phyloP scores from a whole-genome alignment of 1,139 yeast species.

The Debaryomyces sp. region DNA sequence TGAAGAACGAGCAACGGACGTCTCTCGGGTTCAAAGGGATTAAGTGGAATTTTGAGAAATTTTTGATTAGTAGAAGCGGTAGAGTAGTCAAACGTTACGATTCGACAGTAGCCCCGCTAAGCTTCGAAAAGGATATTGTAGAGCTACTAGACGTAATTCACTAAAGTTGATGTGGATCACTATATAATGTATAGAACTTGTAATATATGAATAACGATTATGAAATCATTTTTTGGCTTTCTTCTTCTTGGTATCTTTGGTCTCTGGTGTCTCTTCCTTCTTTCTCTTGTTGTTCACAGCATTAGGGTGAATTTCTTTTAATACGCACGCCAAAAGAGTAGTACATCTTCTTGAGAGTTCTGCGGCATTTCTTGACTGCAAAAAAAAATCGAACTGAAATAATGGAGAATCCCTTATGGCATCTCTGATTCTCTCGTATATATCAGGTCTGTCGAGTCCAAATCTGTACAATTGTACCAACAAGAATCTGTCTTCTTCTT shows the following conservation, averaged over 20 bases:
- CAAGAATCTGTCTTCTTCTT: constrained; percentile 74
- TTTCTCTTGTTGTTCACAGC: constrained; percentile 18
- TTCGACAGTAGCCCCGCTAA: constrained; percentile 67
- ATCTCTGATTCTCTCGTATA: constrained; percentile 64
- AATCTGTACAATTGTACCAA: constrained; percentile 63
- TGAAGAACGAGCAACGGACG: constrained; percentile 44
- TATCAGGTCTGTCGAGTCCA: constrained; percentile 67
- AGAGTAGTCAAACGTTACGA: constrained; percentile 70
- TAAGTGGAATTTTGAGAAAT: constrained; percentile 96
- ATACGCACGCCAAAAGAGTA: constrained; percentile 64
- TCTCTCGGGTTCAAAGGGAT: constrained; percentile 76
- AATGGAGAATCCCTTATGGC: constrained; percentile 62
- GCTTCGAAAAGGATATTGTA: constrained; percentile 52
- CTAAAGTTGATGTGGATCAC: not conserved
- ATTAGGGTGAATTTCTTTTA: constrained; percentile 53
- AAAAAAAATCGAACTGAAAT: constrained; percentile 71
- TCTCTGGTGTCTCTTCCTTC: constrained; percentile 17
- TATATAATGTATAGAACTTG: constrained; percentile 2
- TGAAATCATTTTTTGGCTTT: constrained; percentile 9
- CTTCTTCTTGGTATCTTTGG: constrained; percentile 13
- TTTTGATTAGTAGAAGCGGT: constrained; percentile 73
- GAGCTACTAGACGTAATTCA: constrained; percentile 34
- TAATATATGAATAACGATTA: constrained; percentile 5
- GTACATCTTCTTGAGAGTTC: constrained; percentile 71
- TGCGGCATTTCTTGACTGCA: constrained; percentile 65